Evolutionary conservation across 192 early-diverging fungal genomes (phyloP), one percentile per base, ranked within the genome.

Genomic region (Gorgonomyces haynaldii): DNA sequence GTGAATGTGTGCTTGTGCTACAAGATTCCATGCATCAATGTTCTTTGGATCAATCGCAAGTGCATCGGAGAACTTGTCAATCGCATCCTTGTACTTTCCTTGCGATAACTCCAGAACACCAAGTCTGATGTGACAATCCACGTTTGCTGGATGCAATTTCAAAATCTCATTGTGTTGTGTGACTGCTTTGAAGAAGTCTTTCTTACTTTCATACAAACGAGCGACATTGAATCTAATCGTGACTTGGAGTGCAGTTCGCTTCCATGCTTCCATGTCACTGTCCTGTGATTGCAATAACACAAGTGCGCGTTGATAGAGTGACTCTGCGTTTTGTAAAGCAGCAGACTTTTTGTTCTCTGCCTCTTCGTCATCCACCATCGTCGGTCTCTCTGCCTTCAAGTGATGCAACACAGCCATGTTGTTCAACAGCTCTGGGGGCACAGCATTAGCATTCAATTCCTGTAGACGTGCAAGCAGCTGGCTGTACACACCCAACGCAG

Each of bases 321-420:
- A 10, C 4, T 28, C 9, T 12, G 17, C 7, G 6, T 22, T 30
- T 44, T 16, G 17, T 25, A 9, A 30, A n/a, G 5, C 5, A 44
- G 23, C 42, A 44, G 9, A 5, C 6, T 44, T 13, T 19, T 45
- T 26, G 34, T 38, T 19, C 28, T 3, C n/a, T 12, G 9, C 37
- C 16, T 36, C 36, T 25, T 13, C 29, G 3, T 32, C 47, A 5
- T 16, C n/a, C n/a, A n/a, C n/a, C n/a, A n/a, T n/a, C n/a, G n/a
- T n/a, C n/a, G n/a, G n/a, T 61, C 56, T 15, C 50, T 75, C 61
- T 43, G 64, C 72, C 7, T 74, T 64, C 29, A 75, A 46, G 27
- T 88, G 85, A 36, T 77, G 72, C 48, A 90, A 69, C 1, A 73
- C 85, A n/a, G 75, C 89, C 34, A 95, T 69, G 57, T 95, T 91